Evolutionary conservation across 768 basidiomycete species (phyloP), one percentile per base, ranked within the genome.

Genomic region (Tricholoma sp.): DNA sequence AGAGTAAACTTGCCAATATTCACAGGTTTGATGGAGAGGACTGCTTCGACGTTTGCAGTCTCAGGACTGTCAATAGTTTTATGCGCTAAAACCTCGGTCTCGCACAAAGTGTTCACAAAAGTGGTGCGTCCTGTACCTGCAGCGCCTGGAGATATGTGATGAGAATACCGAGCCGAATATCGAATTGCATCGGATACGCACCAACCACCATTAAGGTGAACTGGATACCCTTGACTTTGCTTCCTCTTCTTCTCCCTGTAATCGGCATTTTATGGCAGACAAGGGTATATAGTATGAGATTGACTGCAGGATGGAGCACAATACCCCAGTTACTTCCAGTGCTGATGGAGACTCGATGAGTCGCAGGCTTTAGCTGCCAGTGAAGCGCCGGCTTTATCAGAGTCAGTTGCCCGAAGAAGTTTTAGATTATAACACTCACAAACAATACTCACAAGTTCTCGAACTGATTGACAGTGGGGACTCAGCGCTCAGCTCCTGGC

Each of bases 51-150:
- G 68, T 91, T 87, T n/a, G 91, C 88, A 24, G 77, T 76, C 62
- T 85, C 82, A 12, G 91, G 85, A 56, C 72, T 76, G 61, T 84
- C 82, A 54, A 73, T 75, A 37, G 80, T 73, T 68, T 88, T 87
- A 77, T 91, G 90, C 4, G 73, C 61, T 53, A 93, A 75, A 24
- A 93, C 85, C 59, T 86, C 82, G 4, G 84, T 80, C 70, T 94
- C 91, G 72, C 89, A 91, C 44, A 95, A 84, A 41, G 92, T 94
- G 76, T 95, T 95, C 67, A 95, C 89, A 64, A 95, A 94, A 37
- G 92, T 94, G 42, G 91, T 94, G 53, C 91, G 81, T 24, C 89
- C 89, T 51, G 89, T 91, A 41, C 92, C 92, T 64, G 91, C 91
- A 57, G 88, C 86, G 69, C 92, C 92, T 94, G 62, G 37, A 50